Evolutionary conservation across 2,329 filamentous ascomycete species (phyloP).

Genomic region (Hymenoscyphus linearis): DNA sequence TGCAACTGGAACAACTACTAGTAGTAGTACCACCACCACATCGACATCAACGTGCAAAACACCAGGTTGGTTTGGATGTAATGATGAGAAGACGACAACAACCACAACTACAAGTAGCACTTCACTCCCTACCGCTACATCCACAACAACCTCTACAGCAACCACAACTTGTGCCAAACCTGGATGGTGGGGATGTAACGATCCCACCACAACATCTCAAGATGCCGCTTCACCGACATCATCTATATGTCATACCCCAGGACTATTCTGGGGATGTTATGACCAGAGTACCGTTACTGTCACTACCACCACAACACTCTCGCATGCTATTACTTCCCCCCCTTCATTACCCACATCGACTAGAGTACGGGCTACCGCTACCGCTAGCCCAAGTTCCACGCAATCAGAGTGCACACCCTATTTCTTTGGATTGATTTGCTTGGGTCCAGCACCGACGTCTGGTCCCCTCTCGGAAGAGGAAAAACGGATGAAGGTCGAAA

Average conservation of each 20-base stretch:
- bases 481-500: background rate
- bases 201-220: conserved; percentile 38
- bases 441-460: conserved; percentile 23
- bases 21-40: conserved; percentile 28
- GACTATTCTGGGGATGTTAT: conserved; percentile 54
- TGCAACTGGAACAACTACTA: conserved; percentile 24
- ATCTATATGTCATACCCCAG: conserved; percentile 46
- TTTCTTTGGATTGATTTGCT: conserved; percentile 30
- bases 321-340: conserved; percentile 33
- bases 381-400: conserved; percentile 10
- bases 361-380: conserved; percentile 19
- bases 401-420: conserved; percentile 22
- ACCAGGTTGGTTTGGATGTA: conserved; percentile 43
- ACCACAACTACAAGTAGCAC: conserved; percentile 27
- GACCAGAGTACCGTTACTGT: conserved; percentile 35
- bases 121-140: conserved; percentile 25
- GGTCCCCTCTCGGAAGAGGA: conserved; percentile 5
- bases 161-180: conserved; percentile 36
- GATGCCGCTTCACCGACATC: conserved; percentile 27
- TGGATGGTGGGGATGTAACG: conserved; percentile 45
- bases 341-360: conserved; percentile 26
- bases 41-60: conserved; percentile 38
- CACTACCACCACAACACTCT: conserved; percentile 32
- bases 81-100: conserved; percentile 42
- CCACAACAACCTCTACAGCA: conserved; percentile 22